Evolutionary conservation across 164 flowering plant genomes (phyloP), one percentile per base, ranked within the genome.

Genomic region (Liquidambar formosana): DNA sequence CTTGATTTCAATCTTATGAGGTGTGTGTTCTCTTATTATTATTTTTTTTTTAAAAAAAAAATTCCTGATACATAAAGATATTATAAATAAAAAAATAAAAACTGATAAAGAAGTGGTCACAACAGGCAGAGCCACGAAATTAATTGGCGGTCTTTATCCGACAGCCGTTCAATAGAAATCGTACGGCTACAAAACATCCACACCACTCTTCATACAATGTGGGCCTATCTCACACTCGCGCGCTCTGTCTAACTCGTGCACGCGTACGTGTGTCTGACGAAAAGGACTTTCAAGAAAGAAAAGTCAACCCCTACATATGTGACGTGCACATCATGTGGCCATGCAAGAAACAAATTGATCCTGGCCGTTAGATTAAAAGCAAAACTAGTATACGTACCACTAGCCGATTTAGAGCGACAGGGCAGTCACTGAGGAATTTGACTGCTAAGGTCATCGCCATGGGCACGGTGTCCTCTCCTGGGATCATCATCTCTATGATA

Each of bases 401-500:
- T 49, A 93, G 57, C 13, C 78, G 79, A 13, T 79, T 57, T 61
- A 96, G 77, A 66, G 93, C 94, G 43, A 69, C 71, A 63, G 93
- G 98, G 58, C 63, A 64, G 75, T 96, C 97, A 67, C 80, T 82
- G 54, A 96, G 89, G 73, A 77, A 93, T 71, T 96, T 93, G 72
- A 96, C 86, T 9, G 99, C 98, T 1, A 96, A 79, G 5, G 98
- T 92, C 85, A 92, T 88, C 14, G 87, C 80, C 74, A 75, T 86
- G 0, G 98, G 98, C 33, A 93, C 86, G 0, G 99, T 84, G 60
- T 93, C 98, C 75, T 96, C 97, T 2, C 98, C 99, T 0, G 99
- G 98, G 73, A 96, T 85, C 97, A 96, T 93, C 98, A 96, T 88
- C 85, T 92, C 99, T 21, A 96, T 73, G 47, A 96, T 76, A 62